These are phyloP conservation scores for Claviceps citrina DNA, from an alignment of 2,329 filamentous ascomycete species.

Conservation along the genomic window DNA sequence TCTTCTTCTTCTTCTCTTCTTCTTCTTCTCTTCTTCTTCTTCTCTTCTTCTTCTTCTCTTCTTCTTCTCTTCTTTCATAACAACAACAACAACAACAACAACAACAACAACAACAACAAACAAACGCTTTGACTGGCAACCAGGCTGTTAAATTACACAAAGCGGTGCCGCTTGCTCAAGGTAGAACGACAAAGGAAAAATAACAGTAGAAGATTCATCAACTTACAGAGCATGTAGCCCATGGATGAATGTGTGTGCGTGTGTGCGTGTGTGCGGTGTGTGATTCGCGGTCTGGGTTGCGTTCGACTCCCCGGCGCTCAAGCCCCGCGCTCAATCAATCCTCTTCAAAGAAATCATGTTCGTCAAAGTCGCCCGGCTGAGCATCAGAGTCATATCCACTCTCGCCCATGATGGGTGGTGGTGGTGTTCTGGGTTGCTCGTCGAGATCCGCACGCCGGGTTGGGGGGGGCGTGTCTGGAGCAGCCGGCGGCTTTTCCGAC, in stretches of 20 bases:
- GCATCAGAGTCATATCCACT: slow-evolving; percentile 47
- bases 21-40: background rate
- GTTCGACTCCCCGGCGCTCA: too few relatives aligned
- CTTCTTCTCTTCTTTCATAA: background rate
- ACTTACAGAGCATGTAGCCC: background rate
- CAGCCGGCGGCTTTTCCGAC: slow-evolving; percentile 24
- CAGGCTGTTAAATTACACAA: too few relatives aligned
- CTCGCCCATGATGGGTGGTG: slow-evolving; percentile 45
- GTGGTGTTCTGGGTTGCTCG: slow-evolving; percentile 38
- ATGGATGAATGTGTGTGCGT: too few relatives aligned
- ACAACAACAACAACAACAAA: too few relatives aligned
- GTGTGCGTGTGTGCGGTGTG: too few relatives aligned
- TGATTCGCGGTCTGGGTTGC: too few relatives aligned
- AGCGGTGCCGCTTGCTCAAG: too few relatives aligned
- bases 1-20: background rate
- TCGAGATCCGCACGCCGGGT: slow-evolving; percentile 20
- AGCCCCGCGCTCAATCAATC: too few relatives aligned
- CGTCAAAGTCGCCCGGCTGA: slow-evolving; percentile 41
- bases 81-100: background rate
- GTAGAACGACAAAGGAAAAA: background rate
- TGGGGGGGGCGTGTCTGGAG: slow-evolving; percentile 28
- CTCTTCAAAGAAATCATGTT: slow-evolving; percentile 43
- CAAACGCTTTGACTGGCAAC: too few relatives aligned
- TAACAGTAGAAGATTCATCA: background rate
- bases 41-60: background rate